phyloP scores from a whole-genome alignment of 192 early-diverging fungal genomes.

The Geosiphon pyriformis region DNA sequence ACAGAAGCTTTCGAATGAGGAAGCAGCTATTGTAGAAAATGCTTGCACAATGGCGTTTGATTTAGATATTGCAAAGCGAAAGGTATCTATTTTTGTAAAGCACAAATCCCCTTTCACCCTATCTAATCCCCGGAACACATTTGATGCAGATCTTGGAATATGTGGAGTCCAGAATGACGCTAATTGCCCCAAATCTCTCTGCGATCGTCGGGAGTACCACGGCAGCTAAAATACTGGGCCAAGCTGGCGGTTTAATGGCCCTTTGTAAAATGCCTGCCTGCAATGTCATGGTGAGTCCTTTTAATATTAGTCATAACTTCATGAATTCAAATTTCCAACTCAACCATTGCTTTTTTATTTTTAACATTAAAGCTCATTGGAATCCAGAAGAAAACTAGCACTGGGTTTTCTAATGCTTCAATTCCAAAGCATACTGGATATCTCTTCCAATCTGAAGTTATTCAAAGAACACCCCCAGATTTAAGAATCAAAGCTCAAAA shows the following conservation, averaged over 20 bases:
- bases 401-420: conserved; percentile 61
- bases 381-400: conserved; percentile 44
- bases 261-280: conserved; percentile 88
- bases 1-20: conserved; percentile 49
- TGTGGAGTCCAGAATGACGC: conserved; percentile 84
- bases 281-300: conserved; percentile 63
- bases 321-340: conserved; percentile 24
- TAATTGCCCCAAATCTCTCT: conserved; percentile 93
- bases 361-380: conserved; percentile 30
- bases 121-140: background rate
- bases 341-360: conserved; percentile 27
- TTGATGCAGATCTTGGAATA: conserved; percentile 68
- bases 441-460: conserved; percentile 73
- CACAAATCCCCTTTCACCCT: too few relatives aligned
- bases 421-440: conserved; percentile 73
- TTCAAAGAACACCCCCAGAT: conserved; percentile 63
- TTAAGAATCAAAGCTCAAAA: conserved; percentile 72
- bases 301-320: background rate
- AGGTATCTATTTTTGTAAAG: conserved; percentile 35
- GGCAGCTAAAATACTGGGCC: conserved; percentile 86
- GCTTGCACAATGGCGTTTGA: conserved; percentile 75
- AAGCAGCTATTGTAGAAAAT: conserved; percentile 61
- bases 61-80: conserved; percentile 66
- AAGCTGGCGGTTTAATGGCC: conserved; percentile 81
- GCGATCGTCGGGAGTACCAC: conserved; percentile 76